These are phyloP conservation scores for Microbotryum intermedium DNA, from an alignment of 1,284 basidiomycete genomes.

Conservation along the genomic window DNA sequence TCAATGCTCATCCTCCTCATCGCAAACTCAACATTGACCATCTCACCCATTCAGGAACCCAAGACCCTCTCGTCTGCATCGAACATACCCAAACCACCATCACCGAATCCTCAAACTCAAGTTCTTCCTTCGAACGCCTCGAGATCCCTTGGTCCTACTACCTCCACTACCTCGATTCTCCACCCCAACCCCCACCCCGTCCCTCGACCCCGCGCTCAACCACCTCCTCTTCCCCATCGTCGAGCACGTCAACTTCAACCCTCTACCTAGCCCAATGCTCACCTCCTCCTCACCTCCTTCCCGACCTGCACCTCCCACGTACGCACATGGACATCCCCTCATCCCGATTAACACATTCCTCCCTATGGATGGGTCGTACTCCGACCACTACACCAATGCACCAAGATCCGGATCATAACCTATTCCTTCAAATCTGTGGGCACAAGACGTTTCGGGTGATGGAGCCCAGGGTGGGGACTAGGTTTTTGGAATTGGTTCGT, in stretches of 20 bases:
- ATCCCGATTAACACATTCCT: not conserved
- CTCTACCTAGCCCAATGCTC: not conserved
- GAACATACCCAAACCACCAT: not conserved
- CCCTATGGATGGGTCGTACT: not conserved
- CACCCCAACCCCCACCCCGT: not conserved
- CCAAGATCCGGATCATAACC: not conserved
- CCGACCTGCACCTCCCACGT: not conserved
- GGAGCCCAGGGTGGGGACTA: not conserved
- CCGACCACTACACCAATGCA: not conserved
- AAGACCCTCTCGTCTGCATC: not conserved
- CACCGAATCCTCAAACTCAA: no score
- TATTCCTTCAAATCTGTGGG: not conserved
- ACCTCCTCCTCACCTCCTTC: not conserved
- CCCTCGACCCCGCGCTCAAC: no score
- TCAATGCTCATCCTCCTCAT: not conserved
- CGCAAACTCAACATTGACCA: not conserved
- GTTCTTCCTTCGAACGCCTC: not conserved
- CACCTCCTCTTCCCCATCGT: no score
- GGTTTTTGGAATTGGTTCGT: not conserved
- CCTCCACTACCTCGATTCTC: not conserved
- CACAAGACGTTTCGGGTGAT: not conserved
- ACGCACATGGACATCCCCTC: not conserved
- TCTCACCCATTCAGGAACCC: not conserved
- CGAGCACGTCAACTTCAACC: not conserved
- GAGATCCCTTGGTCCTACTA: not conserved